Base-by-base conservation (phyloP, 192 early-diverging fungal species). In the Mortierella claussenii region DNA sequence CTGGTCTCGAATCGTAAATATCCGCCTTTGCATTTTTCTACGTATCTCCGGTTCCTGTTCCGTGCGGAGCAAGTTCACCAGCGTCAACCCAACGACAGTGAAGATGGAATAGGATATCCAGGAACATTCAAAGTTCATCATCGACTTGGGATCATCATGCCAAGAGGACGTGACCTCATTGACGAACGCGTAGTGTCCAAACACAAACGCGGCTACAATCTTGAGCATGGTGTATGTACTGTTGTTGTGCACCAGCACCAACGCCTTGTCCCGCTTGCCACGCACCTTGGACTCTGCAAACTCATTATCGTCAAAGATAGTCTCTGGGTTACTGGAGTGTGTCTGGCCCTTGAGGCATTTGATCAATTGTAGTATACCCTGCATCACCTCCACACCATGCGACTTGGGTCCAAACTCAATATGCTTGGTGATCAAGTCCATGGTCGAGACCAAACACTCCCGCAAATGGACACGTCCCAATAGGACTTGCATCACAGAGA, bases 331-430 rank as follows among this genome's bases (percentile, higher is more conserved):
- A 23, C 21, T 36, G 1, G 64, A 55, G n/a, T 50, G 50, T 2
- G 73, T 75, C 21, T 60, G 55, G 2, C 73, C 73, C 8, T 51
- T 66, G 24, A 76, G 44, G 24, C 73, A 76, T 33, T 76, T 76
- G 64, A 76, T 60, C 34, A 76, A n/a, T 21, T 76, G 64, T 1
- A 67, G 30, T 20, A 66, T 67, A 5, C 73, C 65, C 6, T 76
- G 64, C 59, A 76, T 76, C 6, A 76, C 65, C n/a, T 67, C 73
- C 20, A 67, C 45, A 12, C 73, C 65, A 30, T 76, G 65, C 0
- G 73, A 56, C 31, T 76, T 76, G 23, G 73, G 73, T 6, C 65
- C 73, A 66, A 76, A 76, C 40, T 66, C 65, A 18, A 57, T 62
- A 32, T 76, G 73, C 23, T 76, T 76, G 21, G 24, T 50, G n/a